Conservation (phyloP, 345 rosid species). For the Cardiospermum halicacabum region DNA sequence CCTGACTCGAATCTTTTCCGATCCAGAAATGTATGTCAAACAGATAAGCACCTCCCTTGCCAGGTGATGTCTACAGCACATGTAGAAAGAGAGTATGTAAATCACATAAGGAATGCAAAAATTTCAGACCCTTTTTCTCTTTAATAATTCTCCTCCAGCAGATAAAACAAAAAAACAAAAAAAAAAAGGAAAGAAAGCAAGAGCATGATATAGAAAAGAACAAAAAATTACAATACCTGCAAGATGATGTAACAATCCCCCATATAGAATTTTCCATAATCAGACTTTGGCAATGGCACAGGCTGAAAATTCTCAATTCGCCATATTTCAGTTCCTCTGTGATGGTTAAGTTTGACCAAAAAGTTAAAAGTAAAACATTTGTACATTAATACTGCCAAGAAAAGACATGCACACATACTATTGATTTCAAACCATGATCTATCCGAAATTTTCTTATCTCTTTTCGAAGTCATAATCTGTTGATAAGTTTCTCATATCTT, state of each 20-base stretch:
- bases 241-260: constrained; percentile 93
- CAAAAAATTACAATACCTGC: too few species aligned
- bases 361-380: constrained; percentile 15
- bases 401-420: not conserved
- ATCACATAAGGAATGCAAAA: not conserved
- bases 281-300: constrained; percentile 75
- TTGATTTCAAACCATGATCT: not conserved
- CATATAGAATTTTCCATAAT: constrained; percentile 91
- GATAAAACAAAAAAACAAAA: not conserved
- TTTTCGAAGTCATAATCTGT: not conserved
- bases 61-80: constrained; percentile 61
- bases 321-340: constrained; percentile 96
- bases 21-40: constrained; percentile 97
- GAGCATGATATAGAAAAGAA: too few species aligned
- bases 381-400: constrained; percentile 1
- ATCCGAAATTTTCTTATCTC: not conserved
- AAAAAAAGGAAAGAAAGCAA: too few species aligned
- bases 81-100: constrained; percentile 14
- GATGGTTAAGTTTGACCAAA: constrained; percentile 51
- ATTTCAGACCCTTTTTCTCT: not conserved
- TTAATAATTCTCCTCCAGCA: constrained; percentile 14
- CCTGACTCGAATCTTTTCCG: constrained; percentile 98
- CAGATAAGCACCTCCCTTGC: constrained; percentile 78
- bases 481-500: not conserved
- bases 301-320: constrained; percentile 95